phyloP scores from a whole-genome alignment of 2,329 filamentous ascomycete genomes.

The Fusarium sp. region DNA sequence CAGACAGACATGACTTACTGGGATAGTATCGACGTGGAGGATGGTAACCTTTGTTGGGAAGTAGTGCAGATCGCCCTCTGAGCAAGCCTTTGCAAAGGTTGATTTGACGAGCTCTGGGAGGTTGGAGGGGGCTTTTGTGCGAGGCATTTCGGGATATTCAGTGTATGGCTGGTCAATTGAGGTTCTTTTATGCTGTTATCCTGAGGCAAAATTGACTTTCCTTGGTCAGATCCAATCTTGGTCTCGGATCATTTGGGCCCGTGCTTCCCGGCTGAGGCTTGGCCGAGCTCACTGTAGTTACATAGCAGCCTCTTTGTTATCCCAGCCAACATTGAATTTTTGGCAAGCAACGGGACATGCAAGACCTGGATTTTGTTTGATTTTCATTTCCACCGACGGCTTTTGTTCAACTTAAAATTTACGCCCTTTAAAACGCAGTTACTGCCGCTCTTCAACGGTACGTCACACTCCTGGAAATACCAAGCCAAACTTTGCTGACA shows the following conservation, averaged over 20 bases:
- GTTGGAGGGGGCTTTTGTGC: slow-evolving; percentile 56
- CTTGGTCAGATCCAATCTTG: slow-evolving; percentile 3
- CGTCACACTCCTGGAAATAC: background rate
- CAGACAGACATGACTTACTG: slow-evolving; percentile 50
- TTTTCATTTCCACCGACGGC: background rate
- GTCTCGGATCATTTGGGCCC: slow-evolving; percentile 13
- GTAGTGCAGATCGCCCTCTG: slow-evolving; percentile 62
- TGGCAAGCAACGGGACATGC: background rate
- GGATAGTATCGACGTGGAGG: slow-evolving; percentile 56
- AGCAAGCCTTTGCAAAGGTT: slow-evolving; percentile 60
- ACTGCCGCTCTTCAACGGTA: background rate
- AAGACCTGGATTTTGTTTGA: background rate
- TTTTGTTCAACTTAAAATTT: background rate
- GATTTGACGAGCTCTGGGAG: slow-evolving; percentile 63
- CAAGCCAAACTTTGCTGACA: background rate
- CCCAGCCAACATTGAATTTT: background rate
- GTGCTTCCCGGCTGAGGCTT: slow-evolving; percentile 5
- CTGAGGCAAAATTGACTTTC: background rate
- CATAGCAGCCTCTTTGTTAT: slow-evolving; percentile 2
- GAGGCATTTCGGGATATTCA: slow-evolving; percentile 49
- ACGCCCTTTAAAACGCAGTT: background rate
- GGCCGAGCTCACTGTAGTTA: slow-evolving; percentile 11
- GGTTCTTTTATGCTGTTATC: background rate
- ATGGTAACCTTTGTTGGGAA: slow-evolving; percentile 65
- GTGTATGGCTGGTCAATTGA: background rate